phyloP scores from a whole-genome alignment of 2,329 filamentous ascomycete species.

The Rachicladosporium sp. region DNA sequence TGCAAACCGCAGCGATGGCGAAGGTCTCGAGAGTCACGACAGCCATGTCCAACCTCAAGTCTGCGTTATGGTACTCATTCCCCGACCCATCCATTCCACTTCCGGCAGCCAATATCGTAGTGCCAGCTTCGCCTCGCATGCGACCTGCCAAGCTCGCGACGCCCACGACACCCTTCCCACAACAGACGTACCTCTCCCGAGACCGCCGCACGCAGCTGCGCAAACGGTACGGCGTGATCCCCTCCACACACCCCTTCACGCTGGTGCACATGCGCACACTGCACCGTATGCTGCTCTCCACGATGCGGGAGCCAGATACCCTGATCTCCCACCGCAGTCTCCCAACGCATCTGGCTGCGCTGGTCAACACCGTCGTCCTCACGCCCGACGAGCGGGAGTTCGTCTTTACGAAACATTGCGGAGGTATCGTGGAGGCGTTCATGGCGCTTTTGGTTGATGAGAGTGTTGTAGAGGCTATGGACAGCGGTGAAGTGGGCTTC shows the following conservation, averaged over 20 bases:
- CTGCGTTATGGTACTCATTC: too few relatives aligned
- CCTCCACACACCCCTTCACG: constrained; percentile 21
- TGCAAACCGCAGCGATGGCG: too few relatives aligned
- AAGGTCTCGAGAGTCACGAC: too few relatives aligned
- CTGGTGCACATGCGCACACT: constrained; percentile 25
- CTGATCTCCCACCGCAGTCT: constrained; percentile 17
- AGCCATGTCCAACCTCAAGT: too few relatives aligned
- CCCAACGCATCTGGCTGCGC: constrained; percentile 9
- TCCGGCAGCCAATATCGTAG: too few relatives aligned
- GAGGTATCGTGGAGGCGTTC: constrained; percentile 19
- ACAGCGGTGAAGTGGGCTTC: constrained; percentile 16
- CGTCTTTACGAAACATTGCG: constrained; percentile 14
- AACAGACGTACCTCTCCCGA: constrained; percentile 8
- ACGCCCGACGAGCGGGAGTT: constrained; percentile 13
- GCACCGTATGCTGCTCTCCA: constrained; percentile 23
- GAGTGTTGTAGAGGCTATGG: constrained; percentile 12
- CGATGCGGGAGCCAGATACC: constrained; percentile 14
- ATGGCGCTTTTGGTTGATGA: constrained; percentile 18
- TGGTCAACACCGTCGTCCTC: constrained; percentile 9
- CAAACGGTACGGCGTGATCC: constrained; percentile 23
- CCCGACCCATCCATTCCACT: too few relatives aligned
- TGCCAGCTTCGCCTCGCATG: too few relatives aligned
- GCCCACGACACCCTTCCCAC: not conserved
- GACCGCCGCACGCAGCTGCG: constrained; percentile 18
- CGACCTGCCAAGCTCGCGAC: not conserved